These are phyloP conservation scores for Aspergillus unguis DNA, from an alignment of 2,329 filamentous ascomycete species.

Conservation along the genomic window DNA sequence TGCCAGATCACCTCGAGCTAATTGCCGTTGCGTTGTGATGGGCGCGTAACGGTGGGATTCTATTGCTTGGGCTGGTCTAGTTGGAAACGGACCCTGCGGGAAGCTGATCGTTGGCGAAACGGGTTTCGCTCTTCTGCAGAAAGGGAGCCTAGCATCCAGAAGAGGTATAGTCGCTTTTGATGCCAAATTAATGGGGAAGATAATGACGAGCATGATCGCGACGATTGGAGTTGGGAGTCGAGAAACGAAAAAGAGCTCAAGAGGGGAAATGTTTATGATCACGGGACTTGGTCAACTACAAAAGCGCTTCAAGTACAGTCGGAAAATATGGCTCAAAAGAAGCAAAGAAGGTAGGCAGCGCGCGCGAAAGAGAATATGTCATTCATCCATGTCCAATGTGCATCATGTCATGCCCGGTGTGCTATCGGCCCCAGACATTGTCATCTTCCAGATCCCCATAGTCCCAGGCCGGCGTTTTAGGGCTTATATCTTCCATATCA, in stretches of 20 bases:
- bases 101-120: conserved; percentile 6
- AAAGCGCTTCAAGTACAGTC: conserved; percentile 2
- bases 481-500: conserved; percentile 13
- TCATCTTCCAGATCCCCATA: conserved; percentile 38
- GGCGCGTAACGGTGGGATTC: conserved; percentile 23
- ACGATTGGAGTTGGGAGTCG: not conserved
- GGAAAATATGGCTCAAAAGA: not conserved
- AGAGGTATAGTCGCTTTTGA: not conserved
- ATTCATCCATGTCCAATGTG: not conserved
- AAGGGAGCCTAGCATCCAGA: not conserved
- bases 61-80: conserved; percentile 15
- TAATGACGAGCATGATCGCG: not conserved
- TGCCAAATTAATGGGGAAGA: not conserved
- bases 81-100: not conserved
- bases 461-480: conserved; percentile 20
- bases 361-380: not conserved
- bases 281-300: too few relatives aligned
- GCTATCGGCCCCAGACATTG: conserved; percentile 34
- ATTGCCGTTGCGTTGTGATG: conserved; percentile 5
- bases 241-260: not conserved
- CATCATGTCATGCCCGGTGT: not conserved
- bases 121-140: conserved; percentile 1
- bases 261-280: not conserved
- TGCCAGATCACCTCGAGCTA: conserved; percentile 14
- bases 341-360: not conserved